phyloP scores from a whole-genome alignment of 257 asterid species.

The Ajuga chamaepitys region DNA sequence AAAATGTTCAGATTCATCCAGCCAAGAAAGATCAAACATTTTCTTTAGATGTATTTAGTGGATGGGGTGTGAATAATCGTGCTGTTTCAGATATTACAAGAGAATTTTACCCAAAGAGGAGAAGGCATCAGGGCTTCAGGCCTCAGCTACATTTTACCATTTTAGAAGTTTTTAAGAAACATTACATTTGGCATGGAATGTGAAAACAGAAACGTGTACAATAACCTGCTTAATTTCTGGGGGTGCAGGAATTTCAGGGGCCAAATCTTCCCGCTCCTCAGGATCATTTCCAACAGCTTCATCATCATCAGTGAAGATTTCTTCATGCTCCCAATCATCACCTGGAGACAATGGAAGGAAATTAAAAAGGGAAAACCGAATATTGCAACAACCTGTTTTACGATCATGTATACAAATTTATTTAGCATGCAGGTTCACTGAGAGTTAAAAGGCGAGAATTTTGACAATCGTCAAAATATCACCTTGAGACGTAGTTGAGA shows the following conservation, averaged over 20 bases:
- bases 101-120: neutral
- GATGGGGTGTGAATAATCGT: no score
- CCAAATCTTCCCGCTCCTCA: slow-evolving; percentile 94
- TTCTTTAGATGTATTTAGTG: no score
- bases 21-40: no score
- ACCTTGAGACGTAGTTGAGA: neutral
- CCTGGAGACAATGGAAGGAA: slow-evolving; percentile 32
- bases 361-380: slow-evolving; percentile 2
- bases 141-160: neutral
- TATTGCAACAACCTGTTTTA: neutral
- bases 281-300: slow-evolving; percentile 80
- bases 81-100: neutral
- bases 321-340: slow-evolving; percentile 99
- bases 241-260: slow-evolving; percentile 96
- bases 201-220: neutral
- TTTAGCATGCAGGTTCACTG: neutral
- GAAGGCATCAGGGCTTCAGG: neutral
- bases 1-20: no score
- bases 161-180: neutral
- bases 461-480: neutral
- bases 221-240: slow-evolving; percentile 95
- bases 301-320: slow-evolving; percentile 94
- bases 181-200: neutral
- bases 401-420: neutral
- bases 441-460: neutral